A percentile compares a stretch with the other conserved stretches of the same genome.
These are phyloP conservation scores for Combretum micranthum DNA, from an alignment of 345 rosid genomes.

Conservation along the genomic window DNA sequence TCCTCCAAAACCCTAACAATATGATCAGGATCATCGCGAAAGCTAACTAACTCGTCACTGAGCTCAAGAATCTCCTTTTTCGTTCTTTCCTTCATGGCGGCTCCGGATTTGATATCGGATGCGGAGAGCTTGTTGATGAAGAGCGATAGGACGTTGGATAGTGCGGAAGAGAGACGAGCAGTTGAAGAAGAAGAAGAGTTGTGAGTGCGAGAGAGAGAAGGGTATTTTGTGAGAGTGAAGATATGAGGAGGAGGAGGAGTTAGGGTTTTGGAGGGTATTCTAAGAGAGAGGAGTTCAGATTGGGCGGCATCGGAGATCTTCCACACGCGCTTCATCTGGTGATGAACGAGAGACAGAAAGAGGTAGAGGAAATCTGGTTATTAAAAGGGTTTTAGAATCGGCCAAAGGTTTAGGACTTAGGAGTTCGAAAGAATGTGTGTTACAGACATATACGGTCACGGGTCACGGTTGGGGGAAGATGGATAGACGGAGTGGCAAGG, in stretches of 20 bases:
- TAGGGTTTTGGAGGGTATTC: conserved; percentile 10
- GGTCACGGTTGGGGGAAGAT: too few species aligned
- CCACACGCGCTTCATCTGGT: conserved; percentile 46
- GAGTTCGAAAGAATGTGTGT: not conserved
- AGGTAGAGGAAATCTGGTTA: not conserved
- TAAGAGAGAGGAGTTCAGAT: conserved; percentile 10
- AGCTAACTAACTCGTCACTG: conserved; percentile 33
- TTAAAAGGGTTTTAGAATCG: conserved; percentile 12
- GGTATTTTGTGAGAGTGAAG: not conserved
- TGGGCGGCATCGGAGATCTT: conserved; percentile 36
- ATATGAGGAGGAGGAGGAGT: not conserved
- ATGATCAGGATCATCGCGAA: conserved; percentile 22
- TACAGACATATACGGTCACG: too few species aligned
- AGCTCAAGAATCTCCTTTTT: conserved; percentile 27
- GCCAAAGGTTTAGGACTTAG: conserved; percentile 20
- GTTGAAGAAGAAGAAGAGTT: not conserved
- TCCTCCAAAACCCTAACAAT: conserved; percentile 46
- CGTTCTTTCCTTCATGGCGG: conserved; percentile 14
- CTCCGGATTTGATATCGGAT: not conserved
- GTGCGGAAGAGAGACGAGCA: not conserved
- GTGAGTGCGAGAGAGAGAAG: not conserved
- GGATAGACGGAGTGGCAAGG: too few species aligned
- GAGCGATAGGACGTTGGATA: not conserved
- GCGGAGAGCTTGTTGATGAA: conserved; percentile 17
- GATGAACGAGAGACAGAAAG: not conserved